Base-by-base conservation (phyloP, 805 yeast species). In the Ogataea kodamae region DNA sequence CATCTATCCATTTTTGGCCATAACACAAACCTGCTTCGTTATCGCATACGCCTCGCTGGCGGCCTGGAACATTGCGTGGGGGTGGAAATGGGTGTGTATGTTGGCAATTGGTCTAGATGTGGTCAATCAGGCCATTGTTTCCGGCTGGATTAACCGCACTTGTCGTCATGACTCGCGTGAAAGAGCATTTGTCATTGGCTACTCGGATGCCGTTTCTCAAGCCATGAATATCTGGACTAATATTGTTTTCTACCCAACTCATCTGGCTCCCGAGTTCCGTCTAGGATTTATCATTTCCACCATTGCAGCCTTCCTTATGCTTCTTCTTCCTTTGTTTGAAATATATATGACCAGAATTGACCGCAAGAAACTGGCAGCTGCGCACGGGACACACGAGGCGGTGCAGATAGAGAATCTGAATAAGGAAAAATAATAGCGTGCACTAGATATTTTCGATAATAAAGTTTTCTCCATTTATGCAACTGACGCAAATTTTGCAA, bases 101-200 rank as follows among this genome's bases (percentile, higher is more conserved):
- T 35, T 59, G 50, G 45, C 61, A 19, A 55, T 64, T 37, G 66
- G 62, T 20, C 49, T 59, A 9, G 68, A 51, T 28, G 21, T 37
- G 20, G 58, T 61, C 25, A 54, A 62, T 37, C 71, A 66, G 50
- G 55, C 65, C 3, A 53, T 64, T 27, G 59, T 66, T 10, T 65
- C 69, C 6, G 70, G 69, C 6, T 64, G 67, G 62, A 59, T 62
- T 27, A 65, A 62, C 36, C 53, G 64, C 17, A 53, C 55, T 2
- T 52, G 62, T 25, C 65, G 70, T 19, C 65, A 72, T 41, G 85
- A 79, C 52, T 52, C 74, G 16, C 76, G 78, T 58, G 81, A 75
- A 47, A 64, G 84, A 48, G 81, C 84, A 0, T 62, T 78, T 28
- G 79, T 76, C 1, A 58, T 78, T 30, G 84, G 55, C 9, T 52